A percentile compares a stretch with the other conserved stretches of the same genome.
Conservation (phyloP, 192 early-diverging fungal species). For the Geranomyces michiganensis region DNA sequence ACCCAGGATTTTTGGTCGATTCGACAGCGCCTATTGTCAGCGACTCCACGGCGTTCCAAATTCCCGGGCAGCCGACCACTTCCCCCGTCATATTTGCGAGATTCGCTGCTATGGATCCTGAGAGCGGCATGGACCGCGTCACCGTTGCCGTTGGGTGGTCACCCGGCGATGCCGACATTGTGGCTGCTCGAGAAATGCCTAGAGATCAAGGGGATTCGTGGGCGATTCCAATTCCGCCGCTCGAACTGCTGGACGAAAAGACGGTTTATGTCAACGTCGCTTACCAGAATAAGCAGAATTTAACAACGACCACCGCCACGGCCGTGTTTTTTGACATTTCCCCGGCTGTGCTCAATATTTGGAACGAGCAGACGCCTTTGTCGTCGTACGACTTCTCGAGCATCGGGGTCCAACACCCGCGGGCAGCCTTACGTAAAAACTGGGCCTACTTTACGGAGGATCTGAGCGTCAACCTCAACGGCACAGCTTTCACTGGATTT, state of each 20-base stretch:
- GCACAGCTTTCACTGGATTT: neutral
- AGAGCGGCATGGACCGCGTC: no score
- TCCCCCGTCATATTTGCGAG: no score
- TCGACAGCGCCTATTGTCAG: no score
- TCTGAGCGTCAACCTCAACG: neutral
- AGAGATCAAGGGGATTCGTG: no score
- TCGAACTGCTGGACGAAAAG: neutral
- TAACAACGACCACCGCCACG: neutral
- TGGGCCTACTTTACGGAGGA: neutral
- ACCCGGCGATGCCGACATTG: no score
- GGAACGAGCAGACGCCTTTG: neutral
- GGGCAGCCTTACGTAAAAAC: conserved; percentile 5
- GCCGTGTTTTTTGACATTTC: conserved; percentile 1
- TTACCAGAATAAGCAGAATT: neutral
- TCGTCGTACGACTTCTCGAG: no score
- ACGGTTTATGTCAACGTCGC: neutral
- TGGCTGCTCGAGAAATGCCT: no score
- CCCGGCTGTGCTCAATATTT: conserved; percentile 8
- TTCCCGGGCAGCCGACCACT: no score
- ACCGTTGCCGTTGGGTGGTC: no score
- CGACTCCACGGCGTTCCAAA: no score
- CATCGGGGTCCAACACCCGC: neutral
- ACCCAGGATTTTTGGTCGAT: no score
- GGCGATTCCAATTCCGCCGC: neutral
- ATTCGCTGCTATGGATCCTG: no score